phyloP scores from a whole-genome alignment of 306 rosid genomes.

The Ormosia semicastrata region DNA sequence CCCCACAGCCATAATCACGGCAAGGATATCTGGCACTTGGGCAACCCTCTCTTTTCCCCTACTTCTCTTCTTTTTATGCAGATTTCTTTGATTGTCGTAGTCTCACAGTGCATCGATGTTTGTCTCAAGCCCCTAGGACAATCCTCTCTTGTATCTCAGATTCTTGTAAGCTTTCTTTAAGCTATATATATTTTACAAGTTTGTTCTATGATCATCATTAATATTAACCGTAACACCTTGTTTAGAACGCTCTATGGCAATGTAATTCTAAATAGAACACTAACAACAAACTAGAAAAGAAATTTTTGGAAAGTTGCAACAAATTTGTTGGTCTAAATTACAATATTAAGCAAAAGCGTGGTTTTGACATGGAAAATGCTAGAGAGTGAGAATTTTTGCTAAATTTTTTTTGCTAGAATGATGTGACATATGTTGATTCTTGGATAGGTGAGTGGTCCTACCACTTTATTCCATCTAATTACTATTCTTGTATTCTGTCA shows the following conservation, averaged over 20 bases:
- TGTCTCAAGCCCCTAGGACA: constrained; percentile 62
- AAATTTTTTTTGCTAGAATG: too few species aligned
- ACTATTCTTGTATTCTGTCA: too few species aligned
- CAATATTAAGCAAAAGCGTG: neutral
- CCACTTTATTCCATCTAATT: too few species aligned
- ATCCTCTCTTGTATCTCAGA: constrained; percentile 61
- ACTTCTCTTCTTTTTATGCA: constrained; percentile 59
- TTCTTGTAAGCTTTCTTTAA: constrained; percentile 52
- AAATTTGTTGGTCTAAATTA: neutral
- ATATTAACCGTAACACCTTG: neutral
- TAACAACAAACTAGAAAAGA: neutral
- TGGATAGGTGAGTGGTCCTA: too few species aligned
- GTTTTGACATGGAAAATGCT: neutral
- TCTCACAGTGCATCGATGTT: constrained; percentile 32
- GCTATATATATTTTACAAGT: neutral
- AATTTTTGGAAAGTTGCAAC: neutral
- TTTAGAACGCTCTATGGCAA: neutral
- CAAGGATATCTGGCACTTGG: constrained; percentile 16
- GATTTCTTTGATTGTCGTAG: constrained; percentile 35
- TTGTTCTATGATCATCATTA: neutral
- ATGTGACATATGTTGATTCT: too few species aligned
- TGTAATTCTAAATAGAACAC: neutral
- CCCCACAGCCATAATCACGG: neutral
- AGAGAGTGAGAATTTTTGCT: too few species aligned
- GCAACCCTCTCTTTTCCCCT: constrained; percentile 40